Evolutionary conservation across 106 monocot species (phyloP).

Genomic region (Hemerocallis citrina): DNA sequence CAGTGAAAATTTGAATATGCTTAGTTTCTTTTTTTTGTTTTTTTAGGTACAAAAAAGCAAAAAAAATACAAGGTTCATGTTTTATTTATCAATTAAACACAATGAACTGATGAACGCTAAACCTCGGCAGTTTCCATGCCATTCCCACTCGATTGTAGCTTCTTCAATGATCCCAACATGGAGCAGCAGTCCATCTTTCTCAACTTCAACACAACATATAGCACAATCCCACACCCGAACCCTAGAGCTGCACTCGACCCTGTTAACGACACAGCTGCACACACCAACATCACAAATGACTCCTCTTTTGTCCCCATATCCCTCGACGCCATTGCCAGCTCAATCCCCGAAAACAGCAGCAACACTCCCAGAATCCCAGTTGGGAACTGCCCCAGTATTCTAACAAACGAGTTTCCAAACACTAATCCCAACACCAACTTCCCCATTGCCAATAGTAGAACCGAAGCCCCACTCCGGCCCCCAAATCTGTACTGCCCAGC

Average conservation of each 20-base stretch:
- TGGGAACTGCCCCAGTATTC: slow-evolving; percentile 57
- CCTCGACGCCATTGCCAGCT: slow-evolving; percentile 88
- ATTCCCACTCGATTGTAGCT: too few species aligned
- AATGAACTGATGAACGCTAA: too few species aligned
- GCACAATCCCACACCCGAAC: slow-evolving; percentile 54
- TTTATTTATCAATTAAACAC: too few species aligned
- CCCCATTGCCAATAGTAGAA: slow-evolving; percentile 56
- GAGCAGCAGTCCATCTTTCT: slow-evolving; percentile 37
- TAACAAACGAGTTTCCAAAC: slow-evolving; percentile 67
- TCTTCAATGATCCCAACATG: too few species aligned
- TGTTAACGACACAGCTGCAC: slow-evolving; percentile 75
- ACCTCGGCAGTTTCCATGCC: too few species aligned
- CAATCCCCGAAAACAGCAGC: slow-evolving; percentile 76
- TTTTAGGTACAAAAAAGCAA: too few species aligned
- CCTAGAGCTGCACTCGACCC: slow-evolving; percentile 68
- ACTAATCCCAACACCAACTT: slow-evolving; percentile 53
- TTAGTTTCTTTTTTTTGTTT: too few species aligned
- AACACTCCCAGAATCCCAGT: slow-evolving; percentile 75
- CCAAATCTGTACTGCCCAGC: slow-evolving; percentile 87
- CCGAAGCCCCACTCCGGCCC: slow-evolving; percentile 69
- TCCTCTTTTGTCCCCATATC: slow-evolving; percentile 82
- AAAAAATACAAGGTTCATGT: too few species aligned
- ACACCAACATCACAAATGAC: slow-evolving; percentile 78
- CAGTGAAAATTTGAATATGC: too few species aligned
- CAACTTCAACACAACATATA: slow-evolving; percentile 38